phyloP scores from a whole-genome alignment of 2,329 filamentous ascomycete species.

The Diaporthe citriasiana region DNA sequence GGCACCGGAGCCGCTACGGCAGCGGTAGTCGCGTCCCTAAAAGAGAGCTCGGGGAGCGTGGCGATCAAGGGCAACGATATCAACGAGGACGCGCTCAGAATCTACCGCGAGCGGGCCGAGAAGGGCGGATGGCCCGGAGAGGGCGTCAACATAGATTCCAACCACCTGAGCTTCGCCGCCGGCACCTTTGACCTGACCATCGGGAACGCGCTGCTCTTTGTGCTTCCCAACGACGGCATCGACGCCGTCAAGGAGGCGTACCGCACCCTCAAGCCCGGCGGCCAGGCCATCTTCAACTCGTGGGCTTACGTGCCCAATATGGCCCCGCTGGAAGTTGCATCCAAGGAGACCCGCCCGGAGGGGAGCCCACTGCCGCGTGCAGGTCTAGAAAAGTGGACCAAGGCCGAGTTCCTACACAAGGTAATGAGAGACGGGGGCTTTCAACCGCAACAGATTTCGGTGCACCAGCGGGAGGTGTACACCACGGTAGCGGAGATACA shows the following conservation, averaged over 20 bases:
- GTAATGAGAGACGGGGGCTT: not conserved
- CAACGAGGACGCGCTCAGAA: not conserved
- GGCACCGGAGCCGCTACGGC: not conserved
- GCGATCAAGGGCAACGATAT: not conserved
- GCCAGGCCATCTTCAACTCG: not conserved
- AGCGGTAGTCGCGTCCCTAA: not conserved
- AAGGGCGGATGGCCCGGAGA: not conserved
- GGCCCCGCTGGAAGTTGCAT: not conserved
- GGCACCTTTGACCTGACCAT: not conserved
- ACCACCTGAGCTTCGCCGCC: not conserved
- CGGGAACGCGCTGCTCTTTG: not conserved
- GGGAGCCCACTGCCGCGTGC: not conserved
- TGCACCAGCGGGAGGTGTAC: not conserved
- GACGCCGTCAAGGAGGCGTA: not conserved
- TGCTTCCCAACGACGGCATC: not conserved
- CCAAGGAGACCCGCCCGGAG: not conserved
- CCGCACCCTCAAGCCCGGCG: not conserved
- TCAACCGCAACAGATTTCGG: not conserved
- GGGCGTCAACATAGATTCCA: not conserved
- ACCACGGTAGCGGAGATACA: not conserved
- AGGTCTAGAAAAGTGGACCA: not conserved
- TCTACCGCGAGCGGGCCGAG: not conserved
- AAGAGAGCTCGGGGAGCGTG: not conserved
- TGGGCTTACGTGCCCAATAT: not conserved
- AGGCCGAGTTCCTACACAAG: not conserved